Conservation (phyloP, 345 rosid genomes). For the Kernera saxatilis region DNA sequence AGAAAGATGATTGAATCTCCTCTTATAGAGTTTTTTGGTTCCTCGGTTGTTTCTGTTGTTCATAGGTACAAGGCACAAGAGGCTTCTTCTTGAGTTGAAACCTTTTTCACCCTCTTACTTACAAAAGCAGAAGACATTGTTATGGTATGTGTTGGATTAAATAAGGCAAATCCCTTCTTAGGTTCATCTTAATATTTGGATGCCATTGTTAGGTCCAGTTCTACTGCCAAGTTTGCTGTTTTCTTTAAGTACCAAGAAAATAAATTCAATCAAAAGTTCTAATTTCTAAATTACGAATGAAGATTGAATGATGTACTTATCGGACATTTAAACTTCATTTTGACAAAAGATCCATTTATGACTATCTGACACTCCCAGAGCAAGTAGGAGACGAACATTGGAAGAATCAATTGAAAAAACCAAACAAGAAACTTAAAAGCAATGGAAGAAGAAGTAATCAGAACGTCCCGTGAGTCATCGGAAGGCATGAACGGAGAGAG, state of each 20-base stretch:
- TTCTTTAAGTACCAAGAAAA: background rate
- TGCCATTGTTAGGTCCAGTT: background rate
- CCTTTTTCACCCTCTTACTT: constrained; percentile 4
- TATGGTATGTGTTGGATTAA: background rate
- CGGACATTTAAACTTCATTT: background rate
- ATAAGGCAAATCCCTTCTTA: background rate
- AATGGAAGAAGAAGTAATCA: background rate
- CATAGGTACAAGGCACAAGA: constrained; percentile 7
- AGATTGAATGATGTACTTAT: background rate
- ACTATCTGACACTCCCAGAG: background rate
- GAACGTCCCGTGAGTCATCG: too few species aligned
- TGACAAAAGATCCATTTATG: background rate
- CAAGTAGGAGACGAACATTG: background rate
- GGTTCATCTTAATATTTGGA: constrained; percentile 4
- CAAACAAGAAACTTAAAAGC: background rate
- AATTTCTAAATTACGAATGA: too few species aligned
- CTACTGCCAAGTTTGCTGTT: background rate
- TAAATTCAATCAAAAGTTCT: background rate
- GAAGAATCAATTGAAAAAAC: background rate
- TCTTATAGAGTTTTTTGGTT: background rate
- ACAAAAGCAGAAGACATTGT: constrained; percentile 1
- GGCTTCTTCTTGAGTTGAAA: constrained; percentile 11
- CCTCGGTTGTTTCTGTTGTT: background rate
- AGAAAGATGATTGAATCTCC: constrained; percentile 16
- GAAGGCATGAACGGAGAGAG: too few species aligned